Conservation (phyloP, 2,329 filamentous ascomycete genomes). For the Penicillium italicum region DNA sequence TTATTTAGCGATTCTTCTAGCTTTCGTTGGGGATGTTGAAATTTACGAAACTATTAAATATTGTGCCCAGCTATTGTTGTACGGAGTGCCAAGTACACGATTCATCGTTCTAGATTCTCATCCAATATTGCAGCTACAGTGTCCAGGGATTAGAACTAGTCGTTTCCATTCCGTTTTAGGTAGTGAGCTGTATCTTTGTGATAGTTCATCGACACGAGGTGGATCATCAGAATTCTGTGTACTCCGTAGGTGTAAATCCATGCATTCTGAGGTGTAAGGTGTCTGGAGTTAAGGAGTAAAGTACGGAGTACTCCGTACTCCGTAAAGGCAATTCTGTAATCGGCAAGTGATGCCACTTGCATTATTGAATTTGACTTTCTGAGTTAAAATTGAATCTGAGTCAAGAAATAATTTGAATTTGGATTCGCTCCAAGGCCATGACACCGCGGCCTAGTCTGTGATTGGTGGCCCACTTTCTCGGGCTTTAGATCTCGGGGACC, state of each 20-base stretch:
- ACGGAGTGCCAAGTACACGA: neutral
- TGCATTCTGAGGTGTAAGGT: neutral
- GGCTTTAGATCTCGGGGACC: slow-evolving; percentile 27
- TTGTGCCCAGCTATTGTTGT: too few species aligned
- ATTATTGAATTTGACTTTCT: neutral
- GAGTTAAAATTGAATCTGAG: neutral
- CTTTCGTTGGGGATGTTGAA: neutral
- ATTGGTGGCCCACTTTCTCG: slow-evolving; percentile 18
- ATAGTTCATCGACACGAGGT: neutral
- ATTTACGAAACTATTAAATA: too few species aligned
- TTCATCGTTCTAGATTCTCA: neutral
- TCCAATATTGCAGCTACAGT: neutral
- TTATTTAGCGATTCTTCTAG: neutral
- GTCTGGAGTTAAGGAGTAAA: neutral
- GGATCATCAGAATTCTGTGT: neutral
- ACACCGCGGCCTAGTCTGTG: neutral
- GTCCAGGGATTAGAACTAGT: neutral
- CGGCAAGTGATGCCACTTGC: neutral
- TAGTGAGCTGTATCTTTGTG: neutral
- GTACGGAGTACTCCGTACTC: neutral
- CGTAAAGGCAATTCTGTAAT: neutral
- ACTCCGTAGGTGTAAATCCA: neutral
- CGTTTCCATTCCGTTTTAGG: neutral
- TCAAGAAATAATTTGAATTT: neutral
- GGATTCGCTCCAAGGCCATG: slow-evolving; percentile 7